Evolutionary conservation across 2,329 filamentous ascomycete genomes (phyloP), one percentile per base, ranked within the genome.

Genomic region (Ophiocordyceps camponoti-saundersi): DNA sequence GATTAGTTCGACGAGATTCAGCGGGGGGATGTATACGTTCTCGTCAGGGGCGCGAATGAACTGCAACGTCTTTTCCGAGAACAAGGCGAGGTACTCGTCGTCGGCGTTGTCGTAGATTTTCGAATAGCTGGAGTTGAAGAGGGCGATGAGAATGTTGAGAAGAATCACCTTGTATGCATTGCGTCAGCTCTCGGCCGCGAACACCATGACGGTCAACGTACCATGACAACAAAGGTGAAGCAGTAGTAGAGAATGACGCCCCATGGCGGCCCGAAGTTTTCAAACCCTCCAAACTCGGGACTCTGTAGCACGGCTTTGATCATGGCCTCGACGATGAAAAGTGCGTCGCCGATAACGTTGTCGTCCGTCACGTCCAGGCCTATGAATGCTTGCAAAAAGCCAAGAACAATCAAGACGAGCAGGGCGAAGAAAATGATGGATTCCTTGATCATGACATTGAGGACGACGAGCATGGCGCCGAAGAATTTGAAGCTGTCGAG

Each of bases 221-320:
- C 89, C 83, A 95, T 95, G 57, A 98, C 85, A 39, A 96, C 81
- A 58, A 98, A 98, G 18, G 90, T 94, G 64, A 95, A 98, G 59
- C 93, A 77, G 68, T 98, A 98, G 69, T 98, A 98, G 11, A 98
- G 80, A 30, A 95, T 85, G 45, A 95, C 76, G 10, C 92, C 92
- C 61, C 95, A 98, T 0, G 92, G 92, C 13, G 85, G 88, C 21
- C 84, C 85, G 60, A 96, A 98, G 22, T 81, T 75, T 53, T 95
- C 88, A 57, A 96, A 96, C 1, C 82, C 85, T 6, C 65, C 71
- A 56, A 98, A 96, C 53, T 96, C 89, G 0, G 92, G 92, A 45
- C 80, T 85, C 60, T 89, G 84, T 80, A 98, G 87, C 47, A 98
- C 75, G 6, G 85, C 86, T 55, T 95, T 95, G 21, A 85, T 72